These are phyloP conservation scores for Cyclotella cryptica DNA, from an alignment of 108 stramenopile genomes.

Conservation along the genomic window DNA sequence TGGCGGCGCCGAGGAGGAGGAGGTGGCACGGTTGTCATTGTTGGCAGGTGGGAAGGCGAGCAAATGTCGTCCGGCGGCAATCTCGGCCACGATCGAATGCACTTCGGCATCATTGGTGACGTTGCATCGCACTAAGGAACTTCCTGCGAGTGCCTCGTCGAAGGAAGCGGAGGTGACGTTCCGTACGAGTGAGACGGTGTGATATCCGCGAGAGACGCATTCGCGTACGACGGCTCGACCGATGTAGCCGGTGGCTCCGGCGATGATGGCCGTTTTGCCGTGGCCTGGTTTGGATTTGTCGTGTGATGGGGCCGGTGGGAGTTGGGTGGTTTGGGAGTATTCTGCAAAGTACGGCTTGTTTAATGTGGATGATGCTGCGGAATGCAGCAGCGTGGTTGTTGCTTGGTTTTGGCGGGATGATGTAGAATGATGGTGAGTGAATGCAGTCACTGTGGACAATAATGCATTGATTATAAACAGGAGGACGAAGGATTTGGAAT, in stretches of 20 bases:
- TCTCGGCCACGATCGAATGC: slow-evolving; percentile 29
- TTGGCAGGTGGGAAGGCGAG: too few relatives aligned
- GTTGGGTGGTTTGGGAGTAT: too few relatives aligned
- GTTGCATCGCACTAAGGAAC: slow-evolving; percentile 37
- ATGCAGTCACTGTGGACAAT: too few relatives aligned
- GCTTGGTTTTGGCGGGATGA: too few relatives aligned
- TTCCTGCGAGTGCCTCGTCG: slow-evolving; percentile 33
- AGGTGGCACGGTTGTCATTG: not conserved
- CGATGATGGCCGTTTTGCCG: slow-evolving; percentile 57
- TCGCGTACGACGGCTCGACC: slow-evolving; percentile 64
- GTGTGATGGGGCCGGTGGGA: not conserved
- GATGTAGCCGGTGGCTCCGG: slow-evolving; percentile 70
- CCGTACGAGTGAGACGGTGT: slow-evolving; percentile 61
- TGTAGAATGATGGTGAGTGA: too few relatives aligned
- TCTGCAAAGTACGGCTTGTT: not conserved
- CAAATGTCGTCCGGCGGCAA: slow-evolving; percentile 27
- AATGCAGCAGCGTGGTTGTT: too few relatives aligned
- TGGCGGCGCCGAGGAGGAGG: not conserved
- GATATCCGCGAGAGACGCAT: slow-evolving; percentile 58
- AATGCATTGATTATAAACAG: too few relatives aligned
- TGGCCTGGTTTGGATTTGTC: slow-evolving; percentile 11
- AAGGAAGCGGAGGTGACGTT: slow-evolving; percentile 21
- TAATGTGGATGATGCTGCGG: not conserved
- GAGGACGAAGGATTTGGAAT: too few relatives aligned
- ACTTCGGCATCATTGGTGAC: slow-evolving; percentile 34